Percentiles rank a stretch among this genome's conserved stretches.
Evolutionary conservation across 768 basidiomycete genomes (phyloP).

Genomic region (Suillus fuscotomentosus): DNA sequence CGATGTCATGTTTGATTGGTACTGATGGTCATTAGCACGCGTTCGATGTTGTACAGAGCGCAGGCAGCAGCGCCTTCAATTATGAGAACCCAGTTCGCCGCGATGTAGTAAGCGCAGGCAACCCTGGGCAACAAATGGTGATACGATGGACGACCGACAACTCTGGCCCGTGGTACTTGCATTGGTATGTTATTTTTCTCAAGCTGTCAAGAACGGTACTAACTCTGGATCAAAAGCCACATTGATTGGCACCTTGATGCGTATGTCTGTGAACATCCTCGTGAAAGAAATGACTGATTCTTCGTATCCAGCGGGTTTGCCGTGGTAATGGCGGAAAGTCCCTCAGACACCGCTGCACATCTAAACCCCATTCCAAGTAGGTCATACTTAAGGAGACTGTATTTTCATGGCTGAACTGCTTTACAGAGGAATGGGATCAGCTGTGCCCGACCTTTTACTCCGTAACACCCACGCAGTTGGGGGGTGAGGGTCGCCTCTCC

Average conservation of each 20-base stretch:
- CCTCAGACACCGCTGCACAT: conserved; percentile 2
- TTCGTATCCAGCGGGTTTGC: conserved; percentile 25
- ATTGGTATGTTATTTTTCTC: conserved; percentile 11
- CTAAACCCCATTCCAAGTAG: neutral
- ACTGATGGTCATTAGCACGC: conserved; percentile 31
- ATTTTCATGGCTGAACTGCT: neutral
- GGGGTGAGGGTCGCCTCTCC: conserved; percentile 16
- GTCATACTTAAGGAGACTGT: neutral
- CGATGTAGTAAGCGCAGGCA: conserved; percentile 39
- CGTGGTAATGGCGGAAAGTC: conserved; percentile 28
- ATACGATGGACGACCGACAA: conserved; percentile 53
- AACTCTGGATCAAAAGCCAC: conserved; percentile 8
- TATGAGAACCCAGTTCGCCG: conserved; percentile 53
- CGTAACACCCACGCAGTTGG: conserved; percentile 16
- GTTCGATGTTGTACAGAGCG: conserved; percentile 46
- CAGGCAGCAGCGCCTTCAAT: conserved; percentile 37
- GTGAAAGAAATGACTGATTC: neutral
- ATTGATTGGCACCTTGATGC: conserved; percentile 18
- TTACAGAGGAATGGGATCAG: conserved; percentile 22
- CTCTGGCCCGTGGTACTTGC: conserved; percentile 41
- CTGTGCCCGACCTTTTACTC: conserved; percentile 24
- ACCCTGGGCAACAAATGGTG: conserved; percentile 29
- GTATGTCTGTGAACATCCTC: conserved; percentile 5
- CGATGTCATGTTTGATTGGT: neutral
- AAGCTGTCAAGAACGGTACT: neutral